phyloP scores from a whole-genome alignment of 495 filamentous ascomycete genomes.

The Diplogelasinospora grovesii region DNA sequence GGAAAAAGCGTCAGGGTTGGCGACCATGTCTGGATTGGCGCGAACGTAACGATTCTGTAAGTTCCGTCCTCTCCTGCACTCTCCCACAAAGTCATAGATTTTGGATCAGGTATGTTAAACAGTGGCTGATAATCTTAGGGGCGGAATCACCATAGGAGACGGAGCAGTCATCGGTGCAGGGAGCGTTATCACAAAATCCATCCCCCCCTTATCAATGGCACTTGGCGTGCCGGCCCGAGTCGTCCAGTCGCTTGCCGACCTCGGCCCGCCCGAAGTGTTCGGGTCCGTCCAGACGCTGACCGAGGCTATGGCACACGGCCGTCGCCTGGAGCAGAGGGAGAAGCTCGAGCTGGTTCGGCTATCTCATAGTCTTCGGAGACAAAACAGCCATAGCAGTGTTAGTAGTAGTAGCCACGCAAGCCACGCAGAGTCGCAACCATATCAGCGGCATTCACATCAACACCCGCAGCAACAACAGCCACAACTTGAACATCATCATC shows the following conservation, averaged over 20 bases:
- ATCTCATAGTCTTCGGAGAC: too few relatives aligned
- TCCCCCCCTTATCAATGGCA: constrained; percentile 20
- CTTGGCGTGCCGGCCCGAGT: constrained; percentile 20
- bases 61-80: constrained; percentile 2
- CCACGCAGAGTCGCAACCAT: too few relatives aligned
- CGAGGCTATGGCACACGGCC: constrained; percentile 10
- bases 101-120: not conserved
- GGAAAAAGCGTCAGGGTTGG: constrained; percentile 29
- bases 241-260: constrained; percentile 4
- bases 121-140: constrained; percentile 12
- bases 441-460: too few relatives aligned
- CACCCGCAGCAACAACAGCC: too few relatives aligned
- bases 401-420: too few relatives aligned
- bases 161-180: constrained; percentile 32
- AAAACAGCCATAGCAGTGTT: too few relatives aligned
- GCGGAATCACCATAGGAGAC: constrained; percentile 25
- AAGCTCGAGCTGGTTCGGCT: constrained; percentile 7
- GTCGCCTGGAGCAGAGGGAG: constrained; percentile 5
- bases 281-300: constrained; percentile 7
- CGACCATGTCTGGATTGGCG: constrained; percentile 46
- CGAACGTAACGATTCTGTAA: constrained; percentile 44
- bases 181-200: constrained; percentile 22
- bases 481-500: too few relatives aligned
- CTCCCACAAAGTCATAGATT: not conserved
- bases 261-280: not conserved